Conservation (phyloP, 148 eudicot species). For the Chenopodium formosanum region DNA sequence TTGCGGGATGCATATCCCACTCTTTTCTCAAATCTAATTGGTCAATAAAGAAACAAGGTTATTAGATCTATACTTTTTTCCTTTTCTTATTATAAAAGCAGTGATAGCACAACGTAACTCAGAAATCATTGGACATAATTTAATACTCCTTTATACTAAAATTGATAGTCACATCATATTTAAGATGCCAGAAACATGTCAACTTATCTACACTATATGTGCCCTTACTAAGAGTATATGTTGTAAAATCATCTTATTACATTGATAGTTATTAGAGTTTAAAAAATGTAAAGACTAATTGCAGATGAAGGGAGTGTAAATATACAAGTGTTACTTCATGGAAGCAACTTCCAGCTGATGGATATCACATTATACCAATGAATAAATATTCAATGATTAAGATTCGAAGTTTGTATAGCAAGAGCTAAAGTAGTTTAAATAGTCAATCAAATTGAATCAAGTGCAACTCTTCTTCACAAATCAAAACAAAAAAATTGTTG, state of each 20-base stretch:
- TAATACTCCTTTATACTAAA: not conserved
- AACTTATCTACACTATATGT: not conserved
- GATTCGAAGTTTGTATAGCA: not conserved
- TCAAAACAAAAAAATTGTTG: not conserved
- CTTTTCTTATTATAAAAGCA: not conserved
- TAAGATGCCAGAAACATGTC: not conserved
- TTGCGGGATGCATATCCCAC: conserved; percentile 88
- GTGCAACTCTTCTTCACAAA: too few relatives aligned
- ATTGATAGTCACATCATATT: not conserved
- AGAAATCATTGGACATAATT: too few relatives aligned
- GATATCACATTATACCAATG: too few relatives aligned
- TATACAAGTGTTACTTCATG: not conserved
- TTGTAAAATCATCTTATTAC: not conserved
- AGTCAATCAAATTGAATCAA: too few relatives aligned
- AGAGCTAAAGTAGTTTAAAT: too few relatives aligned
- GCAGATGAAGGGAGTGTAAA: not conserved
- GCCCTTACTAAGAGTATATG: not conserved
- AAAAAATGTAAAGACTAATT: not conserved
- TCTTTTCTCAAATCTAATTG: conserved; percentile 67
- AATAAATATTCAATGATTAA: not conserved
- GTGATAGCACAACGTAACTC: too few relatives aligned
- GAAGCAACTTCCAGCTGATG: not conserved
- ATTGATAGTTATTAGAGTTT: too few relatives aligned
- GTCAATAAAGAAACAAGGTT: not conserved
- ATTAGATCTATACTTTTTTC: not conserved